Conservation (phyloP, 768 basidiomycete genomes). For the Boletus pseudo-olivaceus region DNA sequence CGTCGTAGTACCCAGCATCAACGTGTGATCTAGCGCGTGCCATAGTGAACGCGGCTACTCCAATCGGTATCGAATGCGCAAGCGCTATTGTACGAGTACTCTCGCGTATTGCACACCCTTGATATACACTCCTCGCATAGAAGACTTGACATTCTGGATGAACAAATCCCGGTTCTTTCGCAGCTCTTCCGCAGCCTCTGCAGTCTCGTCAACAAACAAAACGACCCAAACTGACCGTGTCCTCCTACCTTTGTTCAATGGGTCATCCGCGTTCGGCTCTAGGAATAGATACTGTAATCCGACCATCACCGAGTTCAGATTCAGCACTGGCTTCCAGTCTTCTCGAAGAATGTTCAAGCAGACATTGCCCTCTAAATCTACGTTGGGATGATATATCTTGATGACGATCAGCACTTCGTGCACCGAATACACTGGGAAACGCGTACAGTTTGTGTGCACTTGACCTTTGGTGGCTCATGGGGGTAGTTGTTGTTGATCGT, state of each 20-base stretch:
- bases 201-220: conserved; percentile 8
- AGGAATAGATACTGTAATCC: conserved; percentile 97
- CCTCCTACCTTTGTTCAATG: conserved; percentile 93
- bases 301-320: conserved; percentile 97
- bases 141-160: conserved; percentile 75
- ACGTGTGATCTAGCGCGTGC: conserved; percentile 2
- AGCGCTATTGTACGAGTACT: conserved; percentile 51
- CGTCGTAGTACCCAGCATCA: conserved; percentile 3
- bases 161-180: conserved; percentile 85
- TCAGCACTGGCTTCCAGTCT: conserved; percentile 99
- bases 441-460: conserved; percentile 88
- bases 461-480: conserved; percentile 98
- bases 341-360: conserved; percentile 98
- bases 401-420: conserved; percentile 2
- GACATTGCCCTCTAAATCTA: conserved; percentile 97
- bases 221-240: neutral
- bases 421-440: neutral
- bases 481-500: conserved; percentile 97
- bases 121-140: conserved; percentile 80
- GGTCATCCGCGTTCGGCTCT: conserved; percentile 98
- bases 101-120: conserved; percentile 78
- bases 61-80: conserved; percentile 1
- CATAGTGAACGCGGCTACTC: conserved; percentile 4
- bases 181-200: conserved; percentile 96
- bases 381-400: conserved; percentile 98